Conservation (phyloP, 352 stramenopile genomes). For the Elongisporangium undulatum region DNA sequence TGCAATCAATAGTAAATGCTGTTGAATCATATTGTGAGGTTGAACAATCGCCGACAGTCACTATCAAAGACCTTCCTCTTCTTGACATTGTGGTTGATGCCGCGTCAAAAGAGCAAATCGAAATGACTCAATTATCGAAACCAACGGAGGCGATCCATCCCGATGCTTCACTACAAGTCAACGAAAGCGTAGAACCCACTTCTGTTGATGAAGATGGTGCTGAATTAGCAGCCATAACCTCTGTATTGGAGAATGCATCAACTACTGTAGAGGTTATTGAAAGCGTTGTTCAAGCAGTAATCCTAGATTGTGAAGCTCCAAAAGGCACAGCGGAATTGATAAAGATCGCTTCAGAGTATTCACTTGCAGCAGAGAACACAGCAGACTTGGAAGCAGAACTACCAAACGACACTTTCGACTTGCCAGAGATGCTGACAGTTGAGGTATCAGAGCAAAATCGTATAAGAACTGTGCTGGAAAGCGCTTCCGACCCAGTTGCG, state of each 20-base stretch:
- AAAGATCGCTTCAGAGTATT: background rate
- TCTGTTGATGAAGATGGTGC: background rate
- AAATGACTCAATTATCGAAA: no score
- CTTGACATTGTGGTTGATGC: background rate
- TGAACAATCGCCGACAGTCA: no score
- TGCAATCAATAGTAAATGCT: no score
- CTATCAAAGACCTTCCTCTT: no score
- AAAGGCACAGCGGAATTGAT: background rate
- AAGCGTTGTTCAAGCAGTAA: background rate
- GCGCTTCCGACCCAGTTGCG: no score
- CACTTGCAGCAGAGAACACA: background rate
- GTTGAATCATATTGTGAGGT: no score
- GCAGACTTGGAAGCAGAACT: background rate
- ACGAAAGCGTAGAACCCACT: no score
- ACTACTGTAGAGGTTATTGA: background rate
- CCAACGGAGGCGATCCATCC: no score
- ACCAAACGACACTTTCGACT: background rate
- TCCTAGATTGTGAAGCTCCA: background rate
- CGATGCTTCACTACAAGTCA: no score
- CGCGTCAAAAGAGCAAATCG: background rate
- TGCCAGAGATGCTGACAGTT: background rate
- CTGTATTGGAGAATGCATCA: background rate
- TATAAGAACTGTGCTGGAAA: no score
- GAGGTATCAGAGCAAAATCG: no score
- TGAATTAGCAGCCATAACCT: background rate